These are phyloP conservation scores for Auriscalpium microsporum DNA, from an alignment of 768 basidiomycete species.

Conservation along the genomic window DNA sequence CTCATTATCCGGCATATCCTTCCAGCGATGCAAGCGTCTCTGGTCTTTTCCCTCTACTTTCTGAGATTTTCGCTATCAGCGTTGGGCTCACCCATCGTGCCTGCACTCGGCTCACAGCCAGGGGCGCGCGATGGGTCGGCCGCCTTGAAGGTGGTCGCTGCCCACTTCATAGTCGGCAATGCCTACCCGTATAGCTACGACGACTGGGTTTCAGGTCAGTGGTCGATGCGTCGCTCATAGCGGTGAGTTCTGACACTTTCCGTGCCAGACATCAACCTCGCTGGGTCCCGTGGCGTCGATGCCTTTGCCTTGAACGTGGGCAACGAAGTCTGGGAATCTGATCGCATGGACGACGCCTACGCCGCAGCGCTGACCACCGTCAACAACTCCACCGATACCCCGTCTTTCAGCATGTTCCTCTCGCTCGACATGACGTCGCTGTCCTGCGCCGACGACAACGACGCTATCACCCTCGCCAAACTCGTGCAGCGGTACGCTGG, in stretches of 20 bases:
- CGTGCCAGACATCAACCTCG: constrained; percentile 39
- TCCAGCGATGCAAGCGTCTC: not conserved
- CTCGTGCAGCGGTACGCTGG: constrained; percentile 45
- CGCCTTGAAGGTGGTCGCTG: constrained; percentile 18
- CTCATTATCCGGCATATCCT: too few relatives aligned
- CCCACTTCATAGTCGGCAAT: constrained; percentile 45
- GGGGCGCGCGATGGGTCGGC: not conserved
- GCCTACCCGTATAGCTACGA: constrained; percentile 46
- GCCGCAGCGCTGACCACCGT: constrained; percentile 17
- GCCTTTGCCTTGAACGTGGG: constrained; percentile 71
- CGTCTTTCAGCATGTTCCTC: constrained; percentile 44
- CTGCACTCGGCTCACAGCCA: not conserved
- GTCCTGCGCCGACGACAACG: constrained; percentile 39
- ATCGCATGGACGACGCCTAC: constrained; percentile 57
- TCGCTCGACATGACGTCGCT: constrained; percentile 32
- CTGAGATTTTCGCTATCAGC: not conserved
- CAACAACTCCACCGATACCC: constrained; percentile 17
- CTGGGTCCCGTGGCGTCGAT: constrained; percentile 51
- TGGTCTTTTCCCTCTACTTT: not conserved
- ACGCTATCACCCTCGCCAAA: constrained; percentile 42
- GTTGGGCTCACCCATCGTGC: not conserved
- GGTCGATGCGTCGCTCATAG: not conserved
- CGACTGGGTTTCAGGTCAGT: constrained; percentile 31
- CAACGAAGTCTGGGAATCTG: constrained; percentile 51
- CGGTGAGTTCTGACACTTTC: too few relatives aligned